phyloP scores from a whole-genome alignment of 202 grass and related monocot species.

The Zizania palustris region DNA sequence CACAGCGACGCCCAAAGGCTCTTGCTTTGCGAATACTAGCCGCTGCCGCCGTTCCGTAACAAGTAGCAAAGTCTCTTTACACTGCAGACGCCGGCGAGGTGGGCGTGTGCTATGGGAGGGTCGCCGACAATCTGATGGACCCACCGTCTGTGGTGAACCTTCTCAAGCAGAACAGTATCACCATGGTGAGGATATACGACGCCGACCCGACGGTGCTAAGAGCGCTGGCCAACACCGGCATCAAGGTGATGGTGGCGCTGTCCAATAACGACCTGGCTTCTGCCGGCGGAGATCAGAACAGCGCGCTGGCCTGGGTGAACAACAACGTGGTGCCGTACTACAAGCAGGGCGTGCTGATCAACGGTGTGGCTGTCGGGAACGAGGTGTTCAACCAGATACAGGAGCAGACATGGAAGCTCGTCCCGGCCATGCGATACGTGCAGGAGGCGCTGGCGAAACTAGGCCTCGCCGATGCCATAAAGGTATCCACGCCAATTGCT shows the following conservation, averaged over 20 bases:
- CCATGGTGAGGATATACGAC: conserved; percentile 68
- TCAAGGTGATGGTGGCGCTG: too few species aligned
- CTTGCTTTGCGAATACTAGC: not conserved
- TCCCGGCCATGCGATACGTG: conserved; percentile 66
- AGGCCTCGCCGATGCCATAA: conserved; percentile 48
- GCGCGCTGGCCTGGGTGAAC: too few species aligned
- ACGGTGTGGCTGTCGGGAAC: conserved; percentile 61
- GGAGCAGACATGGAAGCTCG: conserved; percentile 37
- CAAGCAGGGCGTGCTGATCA: conserved; percentile 55
- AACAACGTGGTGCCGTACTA: conserved; percentile 42
- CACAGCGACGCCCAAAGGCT: too few species aligned
- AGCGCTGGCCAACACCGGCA: conserved; percentile 48
- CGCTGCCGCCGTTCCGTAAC: not conserved
- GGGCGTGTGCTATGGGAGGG: conserved; percentile 65
- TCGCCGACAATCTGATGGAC: conserved; percentile 48
- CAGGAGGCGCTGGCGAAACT: conserved; percentile 47
- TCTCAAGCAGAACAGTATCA: conserved; percentile 49
- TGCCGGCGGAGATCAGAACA: too few species aligned
- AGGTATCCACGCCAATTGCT: conserved; percentile 69
- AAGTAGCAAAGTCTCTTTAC: not conserved
- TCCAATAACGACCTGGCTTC: too few species aligned
- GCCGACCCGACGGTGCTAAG: conserved; percentile 38
- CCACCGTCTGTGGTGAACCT: conserved; percentile 44
- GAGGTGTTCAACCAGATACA: conserved; percentile 56
- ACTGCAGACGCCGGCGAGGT: conserved; percentile 45